Evolutionary conservation across 2,329 filamentous ascomycete species (phyloP).

Genomic region (Aplosporella prunicola): DNA sequence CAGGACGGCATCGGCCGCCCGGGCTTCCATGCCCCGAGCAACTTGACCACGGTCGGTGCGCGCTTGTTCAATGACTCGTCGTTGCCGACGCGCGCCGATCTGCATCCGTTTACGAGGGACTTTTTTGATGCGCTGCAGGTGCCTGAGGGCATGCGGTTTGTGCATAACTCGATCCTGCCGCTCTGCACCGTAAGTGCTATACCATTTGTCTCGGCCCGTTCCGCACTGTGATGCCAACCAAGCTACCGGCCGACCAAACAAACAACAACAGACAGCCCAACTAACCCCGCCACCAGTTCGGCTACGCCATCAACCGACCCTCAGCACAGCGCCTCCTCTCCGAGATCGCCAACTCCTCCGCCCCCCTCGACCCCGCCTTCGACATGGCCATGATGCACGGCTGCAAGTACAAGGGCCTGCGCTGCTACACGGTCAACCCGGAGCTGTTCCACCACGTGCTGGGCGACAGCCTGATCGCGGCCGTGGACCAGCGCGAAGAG

Average conservation of each 20-base stretch:
- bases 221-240: no score
- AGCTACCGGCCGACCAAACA: no score
- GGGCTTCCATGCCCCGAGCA: constrained; percentile 16
- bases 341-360: constrained; percentile 23
- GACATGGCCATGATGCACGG: constrained; percentile 31
- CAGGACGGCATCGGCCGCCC: constrained; percentile 13
- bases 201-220: no score
- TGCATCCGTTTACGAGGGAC: constrained; percentile 32
- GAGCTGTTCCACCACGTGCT: constrained; percentile 38
- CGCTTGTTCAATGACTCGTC: constrained; percentile 28
- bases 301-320: constrained; percentile 27
- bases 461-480: constrained; percentile 29
- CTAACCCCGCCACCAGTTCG: constrained; percentile 23
- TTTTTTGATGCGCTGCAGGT: constrained; percentile 29
- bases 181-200: constrained; percentile 38
- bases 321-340: constrained; percentile 22
- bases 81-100: constrained; percentile 24
- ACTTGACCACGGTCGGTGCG: constrained; percentile 23
- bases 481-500: constrained; percentile 18
- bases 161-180: constrained; percentile 33
- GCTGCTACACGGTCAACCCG: constrained; percentile 35
- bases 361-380: constrained; percentile 18
- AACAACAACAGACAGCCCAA: no score
- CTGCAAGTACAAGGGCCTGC: constrained; percentile 28
- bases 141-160: constrained; percentile 27